Conservation (phyloP, 257 asterid genomes). For the Mitragyna speciosa region DNA sequence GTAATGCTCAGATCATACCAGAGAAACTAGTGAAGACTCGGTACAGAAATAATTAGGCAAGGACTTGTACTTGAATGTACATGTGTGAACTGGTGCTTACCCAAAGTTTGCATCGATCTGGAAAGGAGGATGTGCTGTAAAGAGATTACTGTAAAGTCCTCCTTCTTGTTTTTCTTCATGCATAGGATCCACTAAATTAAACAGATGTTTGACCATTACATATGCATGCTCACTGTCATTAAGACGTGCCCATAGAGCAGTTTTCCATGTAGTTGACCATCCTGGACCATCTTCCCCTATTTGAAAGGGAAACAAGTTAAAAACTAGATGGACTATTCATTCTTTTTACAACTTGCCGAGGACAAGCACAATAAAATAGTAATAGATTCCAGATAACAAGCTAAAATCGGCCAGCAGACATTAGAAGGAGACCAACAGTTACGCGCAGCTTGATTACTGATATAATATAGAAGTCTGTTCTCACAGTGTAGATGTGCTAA, state of each 20-base stretch:
- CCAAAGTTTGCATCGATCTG: conserved; percentile 89
- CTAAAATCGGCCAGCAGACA: background rate
- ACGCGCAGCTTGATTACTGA: background rate
- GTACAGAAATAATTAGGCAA: background rate
- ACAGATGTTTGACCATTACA: conserved; percentile 65
- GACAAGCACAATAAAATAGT: background rate
- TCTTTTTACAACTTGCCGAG: background rate
- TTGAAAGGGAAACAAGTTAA: conserved; percentile 11
- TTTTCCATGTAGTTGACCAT: conserved; percentile 82
- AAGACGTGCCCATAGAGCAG: conserved; percentile 72
- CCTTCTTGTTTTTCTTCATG: conserved; percentile 50
- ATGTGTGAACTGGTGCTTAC: conserved; percentile 28
- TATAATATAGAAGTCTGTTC: background rate
- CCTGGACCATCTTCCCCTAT: conserved; percentile 85
- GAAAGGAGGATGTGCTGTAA: conserved; percentile 83
- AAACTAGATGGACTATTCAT: background rate
- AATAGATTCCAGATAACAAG: background rate
- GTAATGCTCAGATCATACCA: background rate
- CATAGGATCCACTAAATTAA: conserved; percentile 60
- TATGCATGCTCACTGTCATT: conserved; percentile 58
- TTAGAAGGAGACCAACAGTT: background rate
- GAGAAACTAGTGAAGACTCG: background rate
- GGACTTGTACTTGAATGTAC: background rate
- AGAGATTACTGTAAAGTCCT: conserved; percentile 70
- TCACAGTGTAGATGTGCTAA: background rate